phyloP scores from a whole-genome alignment of 2,329 filamentous ascomycete genomes.

The Colletotrichum paranaense region DNA sequence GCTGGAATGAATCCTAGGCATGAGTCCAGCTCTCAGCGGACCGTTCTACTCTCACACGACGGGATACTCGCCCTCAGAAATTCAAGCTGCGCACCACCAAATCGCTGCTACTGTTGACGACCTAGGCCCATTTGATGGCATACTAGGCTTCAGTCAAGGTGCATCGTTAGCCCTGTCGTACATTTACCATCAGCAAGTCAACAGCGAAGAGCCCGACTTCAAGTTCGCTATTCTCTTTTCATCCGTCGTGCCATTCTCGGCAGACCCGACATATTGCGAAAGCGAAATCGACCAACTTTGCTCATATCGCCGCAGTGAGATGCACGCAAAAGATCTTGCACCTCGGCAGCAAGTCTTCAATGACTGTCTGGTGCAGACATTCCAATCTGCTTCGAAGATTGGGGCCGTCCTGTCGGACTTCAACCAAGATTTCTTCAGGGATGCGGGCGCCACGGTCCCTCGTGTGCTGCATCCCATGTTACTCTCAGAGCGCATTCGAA shows the following conservation, averaged over 20 bases:
- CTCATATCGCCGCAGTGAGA: neutral
- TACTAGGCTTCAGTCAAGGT: constrained; percentile 39
- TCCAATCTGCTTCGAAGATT: constrained; percentile 25
- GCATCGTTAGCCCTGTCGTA: constrained; percentile 28
- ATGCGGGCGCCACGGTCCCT: neutral
- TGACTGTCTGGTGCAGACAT: constrained; percentile 14
- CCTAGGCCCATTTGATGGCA: constrained; percentile 39
- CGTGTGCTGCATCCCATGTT: constrained; percentile 18
- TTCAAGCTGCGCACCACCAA: constrained; percentile 6
- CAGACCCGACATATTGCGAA: constrained; percentile 15
- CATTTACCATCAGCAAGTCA: constrained; percentile 20
- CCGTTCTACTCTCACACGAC: constrained; percentile 19
- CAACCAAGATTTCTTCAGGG: constrained; percentile 24
- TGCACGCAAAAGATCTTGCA: neutral
- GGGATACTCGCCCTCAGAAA: constrained; percentile 16
- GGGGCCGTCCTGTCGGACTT: constrained; percentile 16
- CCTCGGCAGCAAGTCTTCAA: constrained; percentile 24
- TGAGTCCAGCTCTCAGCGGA: constrained; percentile 5
- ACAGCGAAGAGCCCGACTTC: constrained; percentile 19
- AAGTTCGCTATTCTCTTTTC: constrained; percentile 29
- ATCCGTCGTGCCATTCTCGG: constrained; percentile 21
- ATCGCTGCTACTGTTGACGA: constrained; percentile 21
- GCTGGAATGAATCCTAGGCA: neutral
- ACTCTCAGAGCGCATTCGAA: constrained; percentile 19
- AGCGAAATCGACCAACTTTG: constrained; percentile 18